These are phyloP conservation scores for Ogataea pini DNA, from an alignment of 805 yeast genomes.

Conservation along the genomic window DNA sequence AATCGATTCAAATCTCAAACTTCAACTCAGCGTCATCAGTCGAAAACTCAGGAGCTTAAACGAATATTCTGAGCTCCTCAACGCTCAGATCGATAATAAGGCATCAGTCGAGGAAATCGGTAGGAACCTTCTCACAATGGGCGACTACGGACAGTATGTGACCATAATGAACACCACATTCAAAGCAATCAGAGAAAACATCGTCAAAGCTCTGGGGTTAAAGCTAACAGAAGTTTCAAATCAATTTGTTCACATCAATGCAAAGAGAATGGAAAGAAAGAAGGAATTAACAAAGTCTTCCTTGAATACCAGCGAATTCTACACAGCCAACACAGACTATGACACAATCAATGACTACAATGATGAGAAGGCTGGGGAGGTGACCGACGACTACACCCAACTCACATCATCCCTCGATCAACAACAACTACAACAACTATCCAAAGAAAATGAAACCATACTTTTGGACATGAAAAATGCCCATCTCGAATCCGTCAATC, in stretches of 20 bases:
- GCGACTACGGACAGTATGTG: slow-evolving; percentile 39
- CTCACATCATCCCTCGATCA: slow-evolving; percentile 37
- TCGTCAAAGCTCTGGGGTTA: slow-evolving; percentile 49
- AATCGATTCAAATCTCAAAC: slow-evolving; percentile 30
- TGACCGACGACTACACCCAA: slow-evolving; percentile 37
- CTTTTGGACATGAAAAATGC: slow-evolving; percentile 55
- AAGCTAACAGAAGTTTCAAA: slow-evolving; percentile 44
- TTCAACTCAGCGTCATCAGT: slow-evolving; percentile 25
- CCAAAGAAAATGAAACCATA: slow-evolving; percentile 58
- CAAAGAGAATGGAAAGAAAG: slow-evolving; percentile 46
- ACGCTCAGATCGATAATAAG: slow-evolving; percentile 49
- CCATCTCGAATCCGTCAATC: slow-evolving; percentile 59
- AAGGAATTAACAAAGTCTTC: slow-evolving; percentile 39
- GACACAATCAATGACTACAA: slow-evolving; percentile 20
- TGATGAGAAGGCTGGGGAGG: slow-evolving; percentile 26
- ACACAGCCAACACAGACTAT: slow-evolving; percentile 12
- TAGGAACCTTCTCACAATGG: slow-evolving; percentile 33
- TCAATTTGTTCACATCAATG: slow-evolving; percentile 49
- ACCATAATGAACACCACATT: slow-evolving; percentile 40
- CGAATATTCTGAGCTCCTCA: slow-evolving; percentile 41
- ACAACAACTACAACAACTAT: slow-evolving; percentile 58
- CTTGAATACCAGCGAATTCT: slow-evolving; percentile 23
- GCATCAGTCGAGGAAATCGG: slow-evolving; percentile 49
- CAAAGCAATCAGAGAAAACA: slow-evolving; percentile 47
- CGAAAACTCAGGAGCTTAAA: slow-evolving; percentile 33